Evolutionary conservation across 2,329 filamentous ascomycete genomes (phyloP), one percentile per base, ranked within the genome.

Genomic region (Cordyceps militaris): DNA sequence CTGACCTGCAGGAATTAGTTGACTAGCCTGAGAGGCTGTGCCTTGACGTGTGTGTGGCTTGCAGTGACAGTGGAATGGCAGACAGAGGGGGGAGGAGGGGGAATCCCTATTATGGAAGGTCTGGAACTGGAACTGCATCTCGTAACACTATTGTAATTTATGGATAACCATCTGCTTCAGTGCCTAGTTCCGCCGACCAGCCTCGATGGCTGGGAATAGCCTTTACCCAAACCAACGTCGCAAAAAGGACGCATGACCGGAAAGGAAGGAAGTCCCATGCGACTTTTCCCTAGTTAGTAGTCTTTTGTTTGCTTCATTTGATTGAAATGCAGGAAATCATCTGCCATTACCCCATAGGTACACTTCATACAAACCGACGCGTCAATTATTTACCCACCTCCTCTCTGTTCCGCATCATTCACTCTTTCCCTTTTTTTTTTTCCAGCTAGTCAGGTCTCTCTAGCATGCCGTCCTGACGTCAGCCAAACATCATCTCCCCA

Each of bases 401-500:
- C 10, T 26, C 16, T 9, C 34, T 24, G n/a, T 50, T 9, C 7
- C 4, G 19, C 24, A 32, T 21, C 24, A 43, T n/a, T 23, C 30
- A 11, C 30, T 11, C 30, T 32, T 6, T 43, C 21, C 21, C 11
- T 24, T 34, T 6, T 21, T 42, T 42, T 52, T 10, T 7, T 24
- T 26, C 23, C 16, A 9, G 16, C 32, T 26, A 9, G 3, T 21
- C 21, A n/a, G 14, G 34, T 34, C 28, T 19, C 38, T 34, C 51
- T 6, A 8, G 19, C 26, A 42, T 34, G 14, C 21, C 52, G 21
- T 55, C 34, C 54, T 57, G 54, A 57, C 54, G 54, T 57, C 48
- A 59, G 38, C 58, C 52, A 55, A 59, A 56, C 58, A 59, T 59
- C 58, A 59, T 59, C 53, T 59, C 58, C n/a, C 58, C 58, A 3